These are phyloP conservation scores for Neopestalotiopsis sp. DNA, from an alignment of 2,329 filamentous ascomycete genomes.

Conservation along the genomic window DNA sequence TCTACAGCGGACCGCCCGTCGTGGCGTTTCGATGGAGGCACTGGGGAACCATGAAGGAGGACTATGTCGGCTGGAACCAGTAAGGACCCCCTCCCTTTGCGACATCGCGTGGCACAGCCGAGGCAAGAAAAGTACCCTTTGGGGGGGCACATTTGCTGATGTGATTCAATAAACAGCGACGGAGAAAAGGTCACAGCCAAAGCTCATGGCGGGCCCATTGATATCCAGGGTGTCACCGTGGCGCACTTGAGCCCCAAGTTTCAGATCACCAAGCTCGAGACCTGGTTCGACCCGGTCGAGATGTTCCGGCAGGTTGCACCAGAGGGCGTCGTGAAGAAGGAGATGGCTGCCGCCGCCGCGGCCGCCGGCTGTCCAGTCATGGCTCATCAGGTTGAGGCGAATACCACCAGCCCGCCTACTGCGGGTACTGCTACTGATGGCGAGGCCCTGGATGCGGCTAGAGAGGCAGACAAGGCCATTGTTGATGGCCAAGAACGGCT, in stretches of 20 bases:
- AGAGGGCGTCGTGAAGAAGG: constrained; percentile 11
- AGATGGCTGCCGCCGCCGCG: constrained; percentile 3
- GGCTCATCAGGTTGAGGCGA: background rate
- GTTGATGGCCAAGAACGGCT: background rate
- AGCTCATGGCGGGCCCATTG: constrained; percentile 14
- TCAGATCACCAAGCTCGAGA: constrained; percentile 18
- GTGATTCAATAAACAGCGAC: background rate
- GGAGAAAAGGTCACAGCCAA: constrained; percentile 18
- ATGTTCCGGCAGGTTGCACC: constrained; percentile 16
- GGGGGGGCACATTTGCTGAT: background rate
- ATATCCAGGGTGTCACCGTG: constrained; percentile 17
- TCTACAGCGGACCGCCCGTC: constrained; percentile 68
- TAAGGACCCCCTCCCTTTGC: constrained; percentile 41
- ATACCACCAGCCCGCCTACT: background rate
- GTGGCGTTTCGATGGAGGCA: constrained; percentile 72
- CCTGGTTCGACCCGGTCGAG: constrained; percentile 18
- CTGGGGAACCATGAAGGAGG: constrained; percentile 71
- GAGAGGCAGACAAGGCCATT: constrained; percentile 7
- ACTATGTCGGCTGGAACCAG: constrained; percentile 70
- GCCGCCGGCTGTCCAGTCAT: constrained; percentile 12
- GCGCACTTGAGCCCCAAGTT: constrained; percentile 8
- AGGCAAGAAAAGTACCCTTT: background rate
- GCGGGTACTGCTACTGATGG: background rate
- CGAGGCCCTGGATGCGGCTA: background rate
- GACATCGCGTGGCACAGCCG: background rate